Percentiles rank a stretch among this genome's conserved stretches.
Conservation (phyloP, 345 rosid species). For the Adansonia digitata region DNA sequence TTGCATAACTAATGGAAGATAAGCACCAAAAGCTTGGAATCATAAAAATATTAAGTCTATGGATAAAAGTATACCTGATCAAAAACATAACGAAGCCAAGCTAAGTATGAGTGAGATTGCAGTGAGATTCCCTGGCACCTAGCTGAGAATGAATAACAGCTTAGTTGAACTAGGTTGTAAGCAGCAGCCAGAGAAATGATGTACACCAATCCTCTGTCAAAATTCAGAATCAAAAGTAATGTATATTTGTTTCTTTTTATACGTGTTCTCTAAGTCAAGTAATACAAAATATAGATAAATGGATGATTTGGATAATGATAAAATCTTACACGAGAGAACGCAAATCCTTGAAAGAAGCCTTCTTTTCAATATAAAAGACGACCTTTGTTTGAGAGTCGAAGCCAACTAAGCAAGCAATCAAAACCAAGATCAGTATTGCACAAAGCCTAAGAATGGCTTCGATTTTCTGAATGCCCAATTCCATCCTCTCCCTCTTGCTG, state of each 20-base stretch:
- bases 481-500: background rate
- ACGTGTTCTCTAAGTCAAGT: background rate
- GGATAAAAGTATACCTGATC: conserved; percentile 7
- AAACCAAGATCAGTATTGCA: background rate
- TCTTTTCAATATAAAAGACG: conserved; percentile 7
- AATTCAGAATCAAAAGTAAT: background rate
- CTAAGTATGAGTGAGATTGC: background rate
- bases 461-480: background rate
- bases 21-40: background rate
- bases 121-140: background rate
- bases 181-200: conserved; percentile 7
- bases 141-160: background rate
- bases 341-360: conserved; percentile 13
- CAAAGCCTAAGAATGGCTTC: conserved; percentile 1
- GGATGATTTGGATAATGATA: background rate
- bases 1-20: too few relatives aligned
- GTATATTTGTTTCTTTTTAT: background rate
- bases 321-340: conserved; percentile 6
- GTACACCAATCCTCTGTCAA: conserved; percentile 6
- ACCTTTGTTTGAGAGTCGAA: conserved; percentile 7
- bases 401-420: background rate
- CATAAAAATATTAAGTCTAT: background rate
- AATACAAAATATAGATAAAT: background rate
- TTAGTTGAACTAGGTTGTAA: conserved; percentile 2
- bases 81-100: conserved; percentile 1